These are phyloP conservation scores for Heliamphora exappendiculata DNA, from an alignment of 148 eudicot genomes.

Conservation along the genomic window DNA sequence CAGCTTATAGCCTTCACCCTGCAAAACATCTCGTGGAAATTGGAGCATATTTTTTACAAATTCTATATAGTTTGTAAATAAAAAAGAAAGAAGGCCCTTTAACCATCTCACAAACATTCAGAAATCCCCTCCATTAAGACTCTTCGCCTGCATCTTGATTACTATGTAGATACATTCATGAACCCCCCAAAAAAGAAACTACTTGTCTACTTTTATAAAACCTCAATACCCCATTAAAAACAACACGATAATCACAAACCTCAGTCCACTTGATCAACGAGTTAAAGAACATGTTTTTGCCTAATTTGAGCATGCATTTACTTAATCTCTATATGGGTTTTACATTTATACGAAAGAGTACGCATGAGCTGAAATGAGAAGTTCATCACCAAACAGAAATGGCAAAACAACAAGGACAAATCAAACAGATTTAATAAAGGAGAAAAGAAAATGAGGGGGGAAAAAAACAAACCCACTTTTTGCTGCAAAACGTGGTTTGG, in stretches of 20 bases:
- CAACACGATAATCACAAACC: not conserved
- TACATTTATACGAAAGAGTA: not conserved
- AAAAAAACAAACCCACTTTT: conserved; percentile 30
- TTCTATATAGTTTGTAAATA: not conserved
- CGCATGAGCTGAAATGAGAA: not conserved
- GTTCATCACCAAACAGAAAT: not conserved
- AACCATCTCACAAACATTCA: not conserved
- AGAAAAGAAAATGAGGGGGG: conserved; percentile 1
- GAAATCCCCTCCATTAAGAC: not conserved
- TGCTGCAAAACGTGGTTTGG: conserved; percentile 37
- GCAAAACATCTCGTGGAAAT: not conserved
- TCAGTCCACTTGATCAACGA: too few relatives aligned
- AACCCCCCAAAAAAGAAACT: too few relatives aligned
- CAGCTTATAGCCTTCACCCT: not conserved
- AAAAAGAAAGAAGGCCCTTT: not conserved
- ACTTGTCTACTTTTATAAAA: not conserved
- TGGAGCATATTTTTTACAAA: not conserved
- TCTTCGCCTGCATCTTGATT: not conserved
- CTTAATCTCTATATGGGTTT: not conserved
- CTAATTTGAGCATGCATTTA: not conserved
- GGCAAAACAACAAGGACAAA: not conserved
- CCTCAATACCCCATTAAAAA: not conserved
- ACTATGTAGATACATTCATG: not conserved
- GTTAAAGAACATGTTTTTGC: too few relatives aligned
- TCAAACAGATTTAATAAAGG: conserved; percentile 2